Base-by-base conservation (phyloP, 805 yeast genomes). In the Cephaloascus albidus region DNA sequence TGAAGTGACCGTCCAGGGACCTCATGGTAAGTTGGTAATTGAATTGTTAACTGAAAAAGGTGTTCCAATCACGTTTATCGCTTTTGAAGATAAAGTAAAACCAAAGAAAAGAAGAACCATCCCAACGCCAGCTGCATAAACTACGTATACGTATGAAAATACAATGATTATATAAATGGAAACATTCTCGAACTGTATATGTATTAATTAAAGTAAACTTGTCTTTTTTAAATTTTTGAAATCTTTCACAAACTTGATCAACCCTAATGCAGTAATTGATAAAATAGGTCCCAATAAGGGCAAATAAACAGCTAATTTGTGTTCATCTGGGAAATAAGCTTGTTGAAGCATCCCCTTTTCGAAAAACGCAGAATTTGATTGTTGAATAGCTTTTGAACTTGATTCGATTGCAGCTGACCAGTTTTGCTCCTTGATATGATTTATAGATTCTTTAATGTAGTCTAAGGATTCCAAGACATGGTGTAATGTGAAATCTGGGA, bases 271-370 rank as follows among this genome's bases (percentile, higher is more conserved):
- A 10, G 74, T 54, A 18, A 93, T 88, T 19, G 90, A 74, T 2
- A 74, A 61, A 28, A 88, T 64, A 2, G 98, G 98, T 0, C 97
- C 97, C 28, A 89, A 57, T 35, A 90, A 63, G 0, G 98, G 98
- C 53, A 87, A 65, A 48, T 88, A 93, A 1, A 93, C 95, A 0
- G 98, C 97, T 52, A 93, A 69, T 57, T 86, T 89, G 55, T 90
- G 98, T 57, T 90, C 97, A 46, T 85, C 90, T 0, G 98, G 97
- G 67, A 89, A 87, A 57, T 85, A 88, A 40, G 83, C 86, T 54
- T 90, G 97, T 52, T 87, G 95, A 20, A 93, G 86, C 96, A 93
- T 90, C 56, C 83, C 89, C 49, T 85, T 85, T 49, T 90, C 95
- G 57, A 90, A 90, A 51, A 90, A 90, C 0, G 97, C 97, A 36